Conservation (phyloP, 1,284 basidiomycete genomes). For the Cryptococcus sp. region DNA sequence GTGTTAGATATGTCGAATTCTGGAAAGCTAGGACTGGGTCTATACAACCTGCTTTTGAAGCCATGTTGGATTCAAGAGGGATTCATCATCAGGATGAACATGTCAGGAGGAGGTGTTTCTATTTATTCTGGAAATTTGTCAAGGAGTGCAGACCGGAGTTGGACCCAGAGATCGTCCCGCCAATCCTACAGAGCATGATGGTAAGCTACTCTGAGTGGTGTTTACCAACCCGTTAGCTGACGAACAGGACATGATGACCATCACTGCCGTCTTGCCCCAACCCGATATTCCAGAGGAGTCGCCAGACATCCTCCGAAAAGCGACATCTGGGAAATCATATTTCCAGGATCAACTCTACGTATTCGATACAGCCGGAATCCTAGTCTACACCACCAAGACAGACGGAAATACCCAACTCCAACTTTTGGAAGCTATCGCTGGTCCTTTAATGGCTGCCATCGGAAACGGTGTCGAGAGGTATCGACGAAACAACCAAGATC, state of each 20-base stretch:
- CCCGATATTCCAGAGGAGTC: constrained; percentile 53
- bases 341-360: constrained; percentile 94
- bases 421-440: constrained; percentile 70
- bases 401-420: constrained; percentile 66
- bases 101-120: constrained; percentile 78
- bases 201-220: constrained; percentile 37
- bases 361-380: constrained; percentile 84
- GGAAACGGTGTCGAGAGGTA: constrained; percentile 59
- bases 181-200: constrained; percentile 68
- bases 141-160: constrained; percentile 78
- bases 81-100: constrained; percentile 72
- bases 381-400: constrained; percentile 66
- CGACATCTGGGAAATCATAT: constrained; percentile 58
- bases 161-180: constrained; percentile 64
- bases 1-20: constrained; percentile 89
- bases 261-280: constrained; percentile 49
- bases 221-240: not conserved
- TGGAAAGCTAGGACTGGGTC: constrained; percentile 88
- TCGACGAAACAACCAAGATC: constrained; percentile 37
- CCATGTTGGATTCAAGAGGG: constrained; percentile 84
- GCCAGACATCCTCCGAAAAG: constrained; percentile 62
- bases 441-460: constrained; percentile 75
- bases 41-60: constrained; percentile 78
- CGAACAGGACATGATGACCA: constrained; percentile 50
- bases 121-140: constrained; percentile 91